Percentiles rank a stretch among this genome's conserved stretches.
Conservation (phyloP, 2,329 filamentous ascomycete species). For the Aspergillus phoenicis region DNA sequence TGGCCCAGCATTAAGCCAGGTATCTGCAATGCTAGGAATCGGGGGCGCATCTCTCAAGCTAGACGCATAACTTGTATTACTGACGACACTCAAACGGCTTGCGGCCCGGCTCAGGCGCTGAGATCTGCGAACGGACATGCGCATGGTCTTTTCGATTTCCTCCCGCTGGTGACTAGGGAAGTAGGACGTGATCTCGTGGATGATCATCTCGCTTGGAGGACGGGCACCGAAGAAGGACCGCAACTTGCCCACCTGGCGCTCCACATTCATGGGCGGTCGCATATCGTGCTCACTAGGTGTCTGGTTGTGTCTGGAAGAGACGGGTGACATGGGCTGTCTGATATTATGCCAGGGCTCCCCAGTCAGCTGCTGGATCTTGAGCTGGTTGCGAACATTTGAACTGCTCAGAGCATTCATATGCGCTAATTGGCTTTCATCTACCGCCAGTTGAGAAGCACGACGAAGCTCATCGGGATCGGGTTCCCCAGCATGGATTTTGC, state of each 20-base stretch:
- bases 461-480: conserved; percentile 85
- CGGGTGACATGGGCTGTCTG: conserved; percentile 83
- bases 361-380: conserved; percentile 85
- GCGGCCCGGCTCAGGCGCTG: conserved; percentile 89
- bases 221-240: conserved; percentile 82
- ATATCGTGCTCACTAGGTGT: conserved; percentile 33
- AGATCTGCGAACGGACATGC: conserved; percentile 87
- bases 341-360: conserved; percentile 85
- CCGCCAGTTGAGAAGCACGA: conserved; percentile 82
- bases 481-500: conserved; percentile 89
- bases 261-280: conserved; percentile 25
- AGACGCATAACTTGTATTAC: conserved; percentile 89
- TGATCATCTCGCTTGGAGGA: conserved; percentile 95
- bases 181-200: conserved; percentile 92
- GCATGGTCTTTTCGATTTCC: conserved; percentile 92
- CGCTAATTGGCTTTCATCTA: conserved; percentile 79
- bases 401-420: conserved; percentile 63
- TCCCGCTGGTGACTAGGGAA: conserved; percentile 94
- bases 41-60: conserved; percentile 91
- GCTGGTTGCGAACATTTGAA: conserved; percentile 74
- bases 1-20: conserved; percentile 71
- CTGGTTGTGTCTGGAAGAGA: conserved; percentile 42
- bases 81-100: conserved; percentile 89
- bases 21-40: conserved; percentile 92
- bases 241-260: conserved; percentile 40